Evolutionary conservation across 2,329 filamentous ascomycete species (phyloP), one percentile per base, ranked within the genome.

Genomic region (Albophoma yamanashiensis): DNA sequence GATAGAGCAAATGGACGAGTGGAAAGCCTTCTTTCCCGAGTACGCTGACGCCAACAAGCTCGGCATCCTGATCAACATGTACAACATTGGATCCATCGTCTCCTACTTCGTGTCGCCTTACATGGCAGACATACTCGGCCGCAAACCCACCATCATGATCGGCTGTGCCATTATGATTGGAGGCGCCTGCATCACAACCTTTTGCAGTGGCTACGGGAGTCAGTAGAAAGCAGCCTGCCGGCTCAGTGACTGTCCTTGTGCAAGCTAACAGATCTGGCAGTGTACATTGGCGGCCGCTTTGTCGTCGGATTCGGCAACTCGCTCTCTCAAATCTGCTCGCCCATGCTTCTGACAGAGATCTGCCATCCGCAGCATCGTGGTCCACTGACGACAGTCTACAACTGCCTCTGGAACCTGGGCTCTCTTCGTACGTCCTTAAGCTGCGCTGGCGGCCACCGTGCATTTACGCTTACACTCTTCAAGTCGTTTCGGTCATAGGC

Each of bases 351-450:
- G 14, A 84, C 83, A 4, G 86, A 89, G 74, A 80, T 89, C 62
- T 84, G 81, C 72, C 86, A 89, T 67, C 85, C 86, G 31, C 86
- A 88, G 67, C 85, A 89, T 68, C 82, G 86, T 68, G 85, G 80
- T 38, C 82, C 81, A 36, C 78, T 88, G 56, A 88, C 85, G 1
- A 78, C 85, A 17, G 78, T 88, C 61, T 88, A 88, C 73, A 88
- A 89, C 71, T 87, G 83, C 65, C 72, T 88, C 58, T 89, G 85
- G 85, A 86, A 87, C 69, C 70, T 85, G 59, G 84, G 83, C 43
- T 76, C 77, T 17, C 69, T 79, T n/a, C 64, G 70, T 72, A 64
- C 66, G 68, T 58, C 31, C 4, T 34, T 38, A 6, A 3, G 39
- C 14, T 2, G 25, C n/a, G 15, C n/a, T 1, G 8, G 2, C 9